These are phyloP conservation scores for Aquilaria agallochum DNA, from an alignment of 441 rosid species.

Conservation along the genomic window DNA sequence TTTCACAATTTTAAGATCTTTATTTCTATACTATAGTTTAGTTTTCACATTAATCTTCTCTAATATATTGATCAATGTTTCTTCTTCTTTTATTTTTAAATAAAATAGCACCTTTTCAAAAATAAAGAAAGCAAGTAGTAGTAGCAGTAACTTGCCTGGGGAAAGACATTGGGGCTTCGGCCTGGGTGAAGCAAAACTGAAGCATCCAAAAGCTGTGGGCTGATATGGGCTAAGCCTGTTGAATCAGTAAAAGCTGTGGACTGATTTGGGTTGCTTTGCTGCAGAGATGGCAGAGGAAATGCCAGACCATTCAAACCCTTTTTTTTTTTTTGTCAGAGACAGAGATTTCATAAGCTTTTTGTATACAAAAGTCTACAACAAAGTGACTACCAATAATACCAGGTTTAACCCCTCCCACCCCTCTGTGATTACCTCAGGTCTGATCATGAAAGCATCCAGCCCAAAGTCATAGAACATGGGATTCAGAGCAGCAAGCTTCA, in stretches of 20 bases:
- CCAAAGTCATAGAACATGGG: conserved; percentile 61
- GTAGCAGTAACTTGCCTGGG: conserved; percentile 25
- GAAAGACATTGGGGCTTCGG: conserved; percentile 21
- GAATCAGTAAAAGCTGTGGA: conserved; percentile 36
- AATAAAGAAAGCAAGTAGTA: no score
- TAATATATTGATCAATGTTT: no score
- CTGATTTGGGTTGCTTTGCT: conserved; percentile 34
- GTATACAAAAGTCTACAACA: no score
- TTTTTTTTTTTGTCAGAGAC: conserved; percentile 24
- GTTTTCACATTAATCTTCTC: no score
- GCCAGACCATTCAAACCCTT: conserved; percentile 25
- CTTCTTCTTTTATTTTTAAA: no score
- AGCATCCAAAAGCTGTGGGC: conserved; percentile 23
- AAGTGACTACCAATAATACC: no score
- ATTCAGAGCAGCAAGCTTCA: conserved; percentile 57
- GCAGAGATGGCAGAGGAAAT: conserved; percentile 27
- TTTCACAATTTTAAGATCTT: no score
- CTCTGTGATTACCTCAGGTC: conserved; percentile 41
- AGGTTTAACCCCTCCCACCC: no score
- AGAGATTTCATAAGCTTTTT: conserved; percentile 29
- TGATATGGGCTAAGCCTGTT: conserved; percentile 27
- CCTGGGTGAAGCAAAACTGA: conserved; percentile 30
- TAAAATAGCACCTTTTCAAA: no score
- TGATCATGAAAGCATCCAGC: conserved; percentile 31
- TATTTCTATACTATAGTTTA: no score